These are phyloP conservation scores for Artemisia princeps DNA, from an alignment of 140 eudicot species.

Conservation along the genomic window DNA sequence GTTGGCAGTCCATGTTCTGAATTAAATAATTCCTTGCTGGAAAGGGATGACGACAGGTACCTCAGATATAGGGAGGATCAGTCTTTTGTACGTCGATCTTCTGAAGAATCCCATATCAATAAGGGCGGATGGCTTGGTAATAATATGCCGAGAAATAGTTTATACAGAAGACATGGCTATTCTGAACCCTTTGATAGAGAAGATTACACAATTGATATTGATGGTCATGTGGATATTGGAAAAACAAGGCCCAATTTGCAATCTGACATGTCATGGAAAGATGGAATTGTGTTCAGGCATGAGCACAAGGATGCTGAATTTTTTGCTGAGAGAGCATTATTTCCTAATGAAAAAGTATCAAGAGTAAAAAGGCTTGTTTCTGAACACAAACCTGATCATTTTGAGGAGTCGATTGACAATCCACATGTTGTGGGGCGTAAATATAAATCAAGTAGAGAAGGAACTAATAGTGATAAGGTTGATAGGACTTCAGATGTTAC, in stretches of 20 bases:
- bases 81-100: conserved; percentile 25
- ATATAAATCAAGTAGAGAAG: not conserved
- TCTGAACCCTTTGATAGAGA: conserved; percentile 21
- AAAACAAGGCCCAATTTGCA: conserved; percentile 26
- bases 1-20: conserved; percentile 21
- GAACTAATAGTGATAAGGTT: not conserved
- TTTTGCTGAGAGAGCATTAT: conserved; percentile 24
- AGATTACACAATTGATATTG: conserved; percentile 21
- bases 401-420: conserved; percentile 20
- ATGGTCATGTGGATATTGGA: conserved; percentile 24
- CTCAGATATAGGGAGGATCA: conserved; percentile 10
- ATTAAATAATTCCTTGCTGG: conserved; percentile 12
- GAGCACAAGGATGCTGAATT: conserved; percentile 16
- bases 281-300: conserved; percentile 22
- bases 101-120: conserved; percentile 20
- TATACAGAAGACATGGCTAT: conserved; percentile 13
- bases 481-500: not conserved
- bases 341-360: conserved; percentile 27
- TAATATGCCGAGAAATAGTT: conserved; percentile 24
- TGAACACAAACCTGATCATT: conserved; percentile 8
- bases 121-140: conserved; percentile 26
- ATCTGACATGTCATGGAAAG: conserved; percentile 34
- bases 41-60: not conserved
- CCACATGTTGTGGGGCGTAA: not conserved
- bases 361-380: conserved; percentile 26